These are phyloP conservation scores for Russula brevipes DNA, from an alignment of 768 basidiomycete species.

Conservation along the genomic window DNA sequence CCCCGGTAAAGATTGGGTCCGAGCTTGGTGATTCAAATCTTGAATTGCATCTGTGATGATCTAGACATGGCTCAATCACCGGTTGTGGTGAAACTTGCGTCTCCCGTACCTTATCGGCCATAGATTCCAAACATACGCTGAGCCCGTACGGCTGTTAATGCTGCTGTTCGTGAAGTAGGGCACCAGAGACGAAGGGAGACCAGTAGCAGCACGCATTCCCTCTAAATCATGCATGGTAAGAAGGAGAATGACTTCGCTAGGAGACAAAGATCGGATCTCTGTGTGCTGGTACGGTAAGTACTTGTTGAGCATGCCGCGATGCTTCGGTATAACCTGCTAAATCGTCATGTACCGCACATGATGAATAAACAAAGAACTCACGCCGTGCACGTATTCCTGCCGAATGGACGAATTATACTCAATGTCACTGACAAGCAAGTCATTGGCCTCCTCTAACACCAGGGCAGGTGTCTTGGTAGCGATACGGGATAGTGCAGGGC, in stretches of 20 bases:
- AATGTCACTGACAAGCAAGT: slow-evolving; percentile 79
- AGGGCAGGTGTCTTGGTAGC: slow-evolving; percentile 82
- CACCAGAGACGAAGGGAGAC: slow-evolving; percentile 74
- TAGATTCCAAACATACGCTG: slow-evolving; percentile 73
- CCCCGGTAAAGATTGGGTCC: slow-evolving; percentile 71
- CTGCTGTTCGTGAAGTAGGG: slow-evolving; percentile 86
- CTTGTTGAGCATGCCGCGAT: slow-evolving; percentile 57
- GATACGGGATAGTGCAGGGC: slow-evolving; percentile 69
- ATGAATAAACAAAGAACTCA: slow-evolving; percentile 33
- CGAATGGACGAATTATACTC: slow-evolving; percentile 91
- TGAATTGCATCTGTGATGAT: slow-evolving; percentile 71
- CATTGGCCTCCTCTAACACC: slow-evolving; percentile 75
- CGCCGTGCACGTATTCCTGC: slow-evolving; percentile 75
- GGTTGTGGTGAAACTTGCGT: not conserved
- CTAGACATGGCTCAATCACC: slow-evolving; percentile 36
- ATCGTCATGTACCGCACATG: not conserved
- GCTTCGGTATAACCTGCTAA: slow-evolving; percentile 60
- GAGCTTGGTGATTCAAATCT: slow-evolving; percentile 67
- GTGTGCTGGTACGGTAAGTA: slow-evolving; percentile 59
- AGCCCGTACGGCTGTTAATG: slow-evolving; percentile 68
- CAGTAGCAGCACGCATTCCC: slow-evolving; percentile 73
- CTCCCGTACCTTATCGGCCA: slow-evolving; percentile 72
- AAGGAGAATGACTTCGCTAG: slow-evolving; percentile 82
- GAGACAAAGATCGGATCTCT: slow-evolving; percentile 68
- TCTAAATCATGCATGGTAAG: slow-evolving; percentile 86